phyloP scores from a whole-genome alignment of 2,329 filamentous ascomycete species.

The Hypoxylon sp. region DNA sequence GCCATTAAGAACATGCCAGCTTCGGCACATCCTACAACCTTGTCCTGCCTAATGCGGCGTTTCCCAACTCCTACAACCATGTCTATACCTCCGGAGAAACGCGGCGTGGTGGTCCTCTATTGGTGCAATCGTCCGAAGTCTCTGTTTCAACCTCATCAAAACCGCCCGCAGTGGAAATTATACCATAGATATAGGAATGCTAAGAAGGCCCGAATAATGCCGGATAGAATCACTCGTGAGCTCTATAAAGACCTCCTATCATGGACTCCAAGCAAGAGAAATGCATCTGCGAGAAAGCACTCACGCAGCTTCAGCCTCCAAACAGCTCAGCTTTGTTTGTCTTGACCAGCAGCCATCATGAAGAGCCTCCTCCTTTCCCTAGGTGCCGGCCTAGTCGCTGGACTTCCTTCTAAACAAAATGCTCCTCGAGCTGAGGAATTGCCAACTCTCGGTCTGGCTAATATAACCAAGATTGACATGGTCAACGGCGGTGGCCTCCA shows the following conservation, averaged over 20 bases:
- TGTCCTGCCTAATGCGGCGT: conserved; percentile 27
- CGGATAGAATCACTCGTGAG: conserved; percentile 14
- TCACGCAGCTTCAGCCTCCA: conserved; percentile 3
- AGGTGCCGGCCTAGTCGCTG: conserved; percentile 45
- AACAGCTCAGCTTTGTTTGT: conserved; percentile 3
- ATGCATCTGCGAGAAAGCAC: conserved; percentile 7
- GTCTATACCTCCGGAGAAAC: conserved; percentile 5
- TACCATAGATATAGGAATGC: conserved; percentile 17
- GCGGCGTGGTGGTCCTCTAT: conserved; percentile 39
- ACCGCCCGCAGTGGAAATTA: conserved; percentile 15
- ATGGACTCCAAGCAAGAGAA: conserved; percentile 16
- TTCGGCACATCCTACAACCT: conserved; percentile 13
- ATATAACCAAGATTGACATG: conserved; percentile 48
- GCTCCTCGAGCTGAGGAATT: conserved; percentile 27
- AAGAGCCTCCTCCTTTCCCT: conserved; percentile 47
- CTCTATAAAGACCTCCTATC: conserved; percentile 30
- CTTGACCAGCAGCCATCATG: conserved; percentile 36
- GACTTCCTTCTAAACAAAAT: conserved; percentile 41
- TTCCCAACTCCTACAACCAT: conserved; percentile 16
- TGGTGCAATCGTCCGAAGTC: conserved; percentile 24
- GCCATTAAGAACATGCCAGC: conserved; percentile 4
- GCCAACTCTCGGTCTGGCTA: conserved; percentile 47
- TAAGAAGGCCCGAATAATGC: conserved; percentile 37
- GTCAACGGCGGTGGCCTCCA: conserved; percentile 30
- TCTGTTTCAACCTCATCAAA: conserved; percentile 34